Conservation (phyloP, 176 grass and related monocot species). For the Cenchrus americanus region DNA sequence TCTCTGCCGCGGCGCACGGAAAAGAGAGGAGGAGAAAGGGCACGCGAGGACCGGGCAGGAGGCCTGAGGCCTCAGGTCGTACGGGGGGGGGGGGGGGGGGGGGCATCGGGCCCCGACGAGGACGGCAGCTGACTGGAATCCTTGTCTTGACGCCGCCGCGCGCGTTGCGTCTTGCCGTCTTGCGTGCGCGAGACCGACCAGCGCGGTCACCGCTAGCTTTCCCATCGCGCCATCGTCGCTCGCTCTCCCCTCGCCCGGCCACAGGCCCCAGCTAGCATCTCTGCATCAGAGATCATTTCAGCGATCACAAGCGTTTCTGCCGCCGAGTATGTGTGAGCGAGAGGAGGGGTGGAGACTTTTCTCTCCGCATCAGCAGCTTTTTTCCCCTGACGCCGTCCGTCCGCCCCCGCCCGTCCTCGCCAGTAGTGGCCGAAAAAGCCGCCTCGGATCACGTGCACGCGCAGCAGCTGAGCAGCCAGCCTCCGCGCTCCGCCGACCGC, state of each 20-base stretch:
- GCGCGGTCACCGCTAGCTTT: not conserved
- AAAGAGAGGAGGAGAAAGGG: not conserved
- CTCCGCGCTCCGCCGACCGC: not conserved
- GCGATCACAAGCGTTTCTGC: not conserved
- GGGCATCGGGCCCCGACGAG: not conserved
- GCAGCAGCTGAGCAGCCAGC: not conserved
- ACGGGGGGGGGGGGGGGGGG: no score
- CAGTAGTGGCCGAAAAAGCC: not conserved
- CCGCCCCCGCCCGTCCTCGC: not conserved
- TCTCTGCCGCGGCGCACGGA: no score
- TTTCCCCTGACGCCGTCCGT: not conserved
- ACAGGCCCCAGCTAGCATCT: not conserved
- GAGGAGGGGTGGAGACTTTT: not conserved
- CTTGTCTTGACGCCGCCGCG: constrained; percentile 5
- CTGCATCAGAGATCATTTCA: not conserved
- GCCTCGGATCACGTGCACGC: constrained; percentile 29
- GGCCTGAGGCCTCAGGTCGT: not conserved
- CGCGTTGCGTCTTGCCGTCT: not conserved
- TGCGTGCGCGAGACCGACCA: not conserved
- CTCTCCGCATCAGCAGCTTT: not conserved
- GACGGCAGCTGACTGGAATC: constrained; percentile 21
- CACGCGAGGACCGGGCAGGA: not conserved
- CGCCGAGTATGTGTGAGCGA: not conserved
- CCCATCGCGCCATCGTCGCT: not conserved
- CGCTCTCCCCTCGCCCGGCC: no score